Evolutionary conservation across 345 rosid genomes (phyloP).

Genomic region (Noccaea bulbosa): DNA sequence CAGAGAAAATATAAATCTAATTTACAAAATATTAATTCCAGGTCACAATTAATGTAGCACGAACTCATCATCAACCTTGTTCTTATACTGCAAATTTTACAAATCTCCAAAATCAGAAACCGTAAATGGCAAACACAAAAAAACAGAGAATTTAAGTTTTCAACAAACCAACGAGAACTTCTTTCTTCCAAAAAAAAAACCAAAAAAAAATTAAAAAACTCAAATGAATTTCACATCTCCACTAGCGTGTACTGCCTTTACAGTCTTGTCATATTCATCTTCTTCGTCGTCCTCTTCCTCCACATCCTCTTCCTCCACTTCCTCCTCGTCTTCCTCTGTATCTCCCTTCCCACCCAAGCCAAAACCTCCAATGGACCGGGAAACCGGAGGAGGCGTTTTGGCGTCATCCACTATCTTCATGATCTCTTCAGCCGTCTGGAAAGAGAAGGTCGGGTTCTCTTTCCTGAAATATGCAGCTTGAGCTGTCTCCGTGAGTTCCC

Average conservation of each 20-base stretch:
- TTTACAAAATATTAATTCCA: constrained; percentile 35
- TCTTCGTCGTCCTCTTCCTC: constrained; percentile 77
- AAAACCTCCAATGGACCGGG: constrained; percentile 68
- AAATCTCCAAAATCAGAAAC: constrained; percentile 32
- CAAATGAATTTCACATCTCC: constrained; percentile 62
- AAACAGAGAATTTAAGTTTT: constrained; percentile 15
- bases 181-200: constrained; percentile 27
- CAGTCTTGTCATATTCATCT: constrained; percentile 73
- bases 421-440: constrained; percentile 72
- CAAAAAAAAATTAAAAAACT: background rate
- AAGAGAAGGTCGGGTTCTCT: constrained; percentile 71
- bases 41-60: constrained; percentile 19
- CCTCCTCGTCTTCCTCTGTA: constrained; percentile 51
- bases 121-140: constrained; percentile 26
- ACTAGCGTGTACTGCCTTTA: constrained; percentile 77
- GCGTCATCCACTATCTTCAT: constrained; percentile 78
- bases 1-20: constrained; percentile 10
- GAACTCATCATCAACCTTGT: constrained; percentile 27
- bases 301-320: constrained; percentile 47
- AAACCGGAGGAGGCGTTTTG: constrained; percentile 59
- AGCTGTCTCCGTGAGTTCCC: constrained; percentile 76
- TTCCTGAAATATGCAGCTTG: constrained; percentile 64
- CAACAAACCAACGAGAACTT: constrained; percentile 17
- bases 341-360: constrained; percentile 61
- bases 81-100: constrained; percentile 40